These are phyloP conservation scores for Aristolochia contorta DNA, from an alignment of 164 flowering plant species.

Conservation along the genomic window DNA sequence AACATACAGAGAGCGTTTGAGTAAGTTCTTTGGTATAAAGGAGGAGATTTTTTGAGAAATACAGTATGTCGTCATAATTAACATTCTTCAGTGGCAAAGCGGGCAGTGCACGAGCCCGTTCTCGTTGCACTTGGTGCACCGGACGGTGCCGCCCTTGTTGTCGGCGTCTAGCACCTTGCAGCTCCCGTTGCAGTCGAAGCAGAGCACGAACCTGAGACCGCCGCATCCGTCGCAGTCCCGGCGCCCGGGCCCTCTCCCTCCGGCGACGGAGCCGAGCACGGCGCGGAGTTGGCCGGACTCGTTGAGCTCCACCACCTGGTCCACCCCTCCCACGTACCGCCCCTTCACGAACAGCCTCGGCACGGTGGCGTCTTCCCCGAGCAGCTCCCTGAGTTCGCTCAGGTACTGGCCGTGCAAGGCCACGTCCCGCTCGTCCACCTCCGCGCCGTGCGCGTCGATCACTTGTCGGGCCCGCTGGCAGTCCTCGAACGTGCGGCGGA, in stretches of 20 bases:
- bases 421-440: conserved; percentile 81
- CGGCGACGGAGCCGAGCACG: conserved; percentile 37
- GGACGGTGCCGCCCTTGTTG: conserved; percentile 37
- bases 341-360: conserved; percentile 91
- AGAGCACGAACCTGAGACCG: conserved; percentile 78
- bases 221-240: conserved; percentile 81
- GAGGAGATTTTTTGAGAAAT: no score
- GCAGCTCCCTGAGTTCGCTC: conserved; percentile 46
- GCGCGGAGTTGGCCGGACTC: conserved; percentile 58
- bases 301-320: conserved; percentile 60
- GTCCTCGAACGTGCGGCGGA: conserved; percentile 75
- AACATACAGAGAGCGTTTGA: no score
- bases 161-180: conserved; percentile 56
- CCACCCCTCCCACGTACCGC: conserved; percentile 80
- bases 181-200: conserved; percentile 87
- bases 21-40: no score
- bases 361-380: conserved; percentile 43
- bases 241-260: conserved; percentile 51
- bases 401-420: conserved; percentile 57
- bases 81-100: conserved; percentile 24
- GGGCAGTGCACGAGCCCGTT: conserved; percentile 83
- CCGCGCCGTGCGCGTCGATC: conserved; percentile 52
- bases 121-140: conserved; percentile 76
- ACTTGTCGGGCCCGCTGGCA: conserved; percentile 41
- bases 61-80: no score